A percentile compares a stretch with the other conserved stretches of the same genome.
Conservation (phyloP, 306 rosid species). For the Cicer bijugum region DNA sequence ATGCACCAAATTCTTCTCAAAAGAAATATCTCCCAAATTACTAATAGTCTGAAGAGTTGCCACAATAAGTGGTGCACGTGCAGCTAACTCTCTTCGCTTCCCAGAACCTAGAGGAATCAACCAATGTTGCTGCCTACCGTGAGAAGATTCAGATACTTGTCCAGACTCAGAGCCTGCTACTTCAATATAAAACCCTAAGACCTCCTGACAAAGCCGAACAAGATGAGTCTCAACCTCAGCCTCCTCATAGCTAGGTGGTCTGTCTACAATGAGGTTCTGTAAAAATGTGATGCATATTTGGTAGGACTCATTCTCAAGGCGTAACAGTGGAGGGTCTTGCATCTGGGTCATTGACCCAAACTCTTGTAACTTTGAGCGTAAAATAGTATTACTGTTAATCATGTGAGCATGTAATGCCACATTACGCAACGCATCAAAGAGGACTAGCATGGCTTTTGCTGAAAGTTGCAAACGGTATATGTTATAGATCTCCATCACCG, state of each 20-base stretch:
- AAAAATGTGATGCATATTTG: conserved; percentile 89
- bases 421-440: conserved; percentile 75
- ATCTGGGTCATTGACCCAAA: conserved; percentile 87
- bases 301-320: conserved; percentile 94
- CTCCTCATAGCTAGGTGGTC: conserved; percentile 66
- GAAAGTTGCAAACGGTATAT: conserved; percentile 83
- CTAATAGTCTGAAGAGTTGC: conserved; percentile 82
- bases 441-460: conserved; percentile 61
- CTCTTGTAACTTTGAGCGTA: conserved; percentile 89
- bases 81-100: conserved; percentile 85
- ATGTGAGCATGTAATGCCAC: conserved; percentile 86
- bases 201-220: conserved; percentile 74
- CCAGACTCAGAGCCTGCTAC: conserved; percentile 65
- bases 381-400: conserved; percentile 63
- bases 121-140: conserved; percentile 66
- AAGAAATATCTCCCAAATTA: conserved; percentile 71
- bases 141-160: conserved; percentile 62
- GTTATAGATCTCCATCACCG: conserved; percentile 87
- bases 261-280: conserved; percentile 81
- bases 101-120: conserved; percentile 89
- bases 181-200: conserved; percentile 74
- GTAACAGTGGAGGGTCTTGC: conserved; percentile 98
- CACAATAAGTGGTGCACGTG: conserved; percentile 86
- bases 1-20: conserved; percentile 69
- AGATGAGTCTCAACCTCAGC: conserved; percentile 73